A percentile compares a stretch with the other conserved stretches of the same genome.
Conservation (phyloP, 1,284 basidiomycete genomes). For the Cutaneotrichosporon cavernicola region DNA sequence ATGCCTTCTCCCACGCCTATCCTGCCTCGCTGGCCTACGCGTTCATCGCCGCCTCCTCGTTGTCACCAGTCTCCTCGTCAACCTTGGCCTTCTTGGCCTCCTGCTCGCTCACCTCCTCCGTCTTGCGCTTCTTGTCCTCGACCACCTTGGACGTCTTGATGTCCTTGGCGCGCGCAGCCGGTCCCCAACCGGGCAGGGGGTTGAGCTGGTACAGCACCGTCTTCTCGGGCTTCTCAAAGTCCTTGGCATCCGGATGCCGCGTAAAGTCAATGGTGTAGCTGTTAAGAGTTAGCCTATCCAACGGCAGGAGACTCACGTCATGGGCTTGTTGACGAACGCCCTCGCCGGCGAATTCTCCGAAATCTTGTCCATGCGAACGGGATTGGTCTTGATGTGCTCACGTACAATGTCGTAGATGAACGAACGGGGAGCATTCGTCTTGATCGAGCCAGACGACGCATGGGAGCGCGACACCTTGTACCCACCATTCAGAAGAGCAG, state of each 20-base stretch:
- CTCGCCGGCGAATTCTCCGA: constrained; percentile 68
- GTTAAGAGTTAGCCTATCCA: constrained; percentile 7
- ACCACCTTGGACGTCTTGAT: constrained; percentile 22
- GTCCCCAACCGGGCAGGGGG: constrained; percentile 89
- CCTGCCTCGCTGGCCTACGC: constrained; percentile 11
- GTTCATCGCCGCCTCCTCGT: constrained; percentile 29
- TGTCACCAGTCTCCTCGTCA: constrained; percentile 10
- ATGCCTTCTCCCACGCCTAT: not conserved
- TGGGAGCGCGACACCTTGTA: constrained; percentile 85
- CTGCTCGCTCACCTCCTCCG: constrained; percentile 9
- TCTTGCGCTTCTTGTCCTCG: constrained; percentile 21
- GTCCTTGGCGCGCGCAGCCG: constrained; percentile 51
- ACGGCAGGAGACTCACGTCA: constrained; percentile 57
- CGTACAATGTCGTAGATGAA: constrained; percentile 81
- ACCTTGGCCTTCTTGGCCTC: constrained; percentile 20
- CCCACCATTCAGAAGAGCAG: constrained; percentile 82
- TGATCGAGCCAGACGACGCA: constrained; percentile 81
- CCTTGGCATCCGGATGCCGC: constrained; percentile 65
- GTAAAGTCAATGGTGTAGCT: constrained; percentile 72
- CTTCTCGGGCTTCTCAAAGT: constrained; percentile 58
- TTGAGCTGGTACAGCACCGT: constrained; percentile 89
- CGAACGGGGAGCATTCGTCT: constrained; percentile 74
- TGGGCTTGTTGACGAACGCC: constrained; percentile 64
- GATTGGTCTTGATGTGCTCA: constrained; percentile 70
- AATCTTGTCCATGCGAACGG: constrained; percentile 79